Evolutionary conservation across 2,329 filamentous ascomycete genomes (phyloP).

Genomic region (Daldinia sp.): DNA sequence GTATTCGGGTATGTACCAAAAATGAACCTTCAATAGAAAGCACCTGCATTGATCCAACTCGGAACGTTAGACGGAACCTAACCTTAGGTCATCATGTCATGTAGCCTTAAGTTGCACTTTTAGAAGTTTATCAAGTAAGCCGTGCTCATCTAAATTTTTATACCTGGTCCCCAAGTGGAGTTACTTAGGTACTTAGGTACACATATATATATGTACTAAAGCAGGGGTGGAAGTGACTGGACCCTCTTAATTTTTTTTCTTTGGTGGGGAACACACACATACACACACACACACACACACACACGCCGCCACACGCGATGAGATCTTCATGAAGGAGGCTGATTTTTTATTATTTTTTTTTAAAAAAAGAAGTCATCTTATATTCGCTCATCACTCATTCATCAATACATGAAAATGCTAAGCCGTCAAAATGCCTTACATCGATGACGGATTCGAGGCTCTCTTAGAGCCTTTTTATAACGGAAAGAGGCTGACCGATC

Average conservation of each 20-base stretch:
- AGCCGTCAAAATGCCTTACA: conserved; percentile 56
- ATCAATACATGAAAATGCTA: conserved; percentile 18
- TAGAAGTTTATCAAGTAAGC: no score
- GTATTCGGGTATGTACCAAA: no score
- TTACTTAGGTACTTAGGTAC: conserved; percentile 6
- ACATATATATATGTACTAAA: no score
- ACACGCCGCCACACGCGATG: conserved; percentile 12
- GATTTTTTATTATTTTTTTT: conserved; percentile 2
- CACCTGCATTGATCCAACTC: no score
- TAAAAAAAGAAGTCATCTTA: conserved; percentile 26
- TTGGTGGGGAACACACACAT: conserved; percentile 37
- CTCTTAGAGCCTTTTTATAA: conserved; percentile 73
- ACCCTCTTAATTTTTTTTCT: conserved; percentile 27
- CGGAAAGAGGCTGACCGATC: conserved; percentile 71
- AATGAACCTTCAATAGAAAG: no score
- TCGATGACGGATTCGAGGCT: conserved; percentile 72
- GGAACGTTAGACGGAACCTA: no score
- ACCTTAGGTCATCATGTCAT: neutral
- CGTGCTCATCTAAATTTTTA: neutral
- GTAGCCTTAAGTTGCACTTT: no score
- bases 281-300: no score
- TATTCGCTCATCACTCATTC: neutral
- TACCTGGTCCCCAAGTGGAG: no score
- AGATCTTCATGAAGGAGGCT: conserved; percentile 22
- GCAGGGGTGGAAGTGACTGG: no score